phyloP scores from a whole-genome alignment of 352 stramenopile genomes.

The Pythium phragmitis region DNA sequence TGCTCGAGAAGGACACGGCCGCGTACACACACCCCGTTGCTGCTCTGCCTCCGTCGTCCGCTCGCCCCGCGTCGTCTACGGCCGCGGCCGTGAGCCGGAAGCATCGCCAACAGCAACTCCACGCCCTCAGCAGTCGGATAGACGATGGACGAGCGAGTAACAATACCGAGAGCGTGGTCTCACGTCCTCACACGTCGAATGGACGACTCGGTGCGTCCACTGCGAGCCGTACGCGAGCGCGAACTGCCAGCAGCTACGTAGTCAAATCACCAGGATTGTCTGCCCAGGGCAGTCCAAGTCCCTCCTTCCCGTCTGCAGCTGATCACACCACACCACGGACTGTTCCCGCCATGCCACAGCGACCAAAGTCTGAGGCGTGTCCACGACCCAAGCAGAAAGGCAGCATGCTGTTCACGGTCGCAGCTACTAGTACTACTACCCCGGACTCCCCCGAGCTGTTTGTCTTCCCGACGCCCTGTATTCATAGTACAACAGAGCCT shows the following conservation, averaged over 20 bases:
- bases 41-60: neutral
- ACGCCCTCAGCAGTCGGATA: conserved; percentile 19
- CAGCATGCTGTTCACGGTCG: conserved; percentile 11
- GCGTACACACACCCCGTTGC: neutral
- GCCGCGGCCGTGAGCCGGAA: conserved; percentile 37
- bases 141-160: neutral
- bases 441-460: conserved; percentile 7
- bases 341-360: neutral
- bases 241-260: neutral
- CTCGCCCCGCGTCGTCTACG: conserved; percentile 35
- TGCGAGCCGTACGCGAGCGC: neutral
- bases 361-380: conserved; percentile 13
- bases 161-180: neutral
- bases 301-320: neutral
- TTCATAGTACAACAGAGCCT: neutral
- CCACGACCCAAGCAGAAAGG: neutral
- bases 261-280: neutral
- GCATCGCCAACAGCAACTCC: conserved; percentile 48
- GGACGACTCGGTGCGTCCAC: conserved; percentile 6
- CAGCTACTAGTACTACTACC: neutral
- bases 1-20: conserved; percentile 41
- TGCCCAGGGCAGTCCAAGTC: neutral
- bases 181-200: conserved; percentile 29
- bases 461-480: conserved; percentile 3
- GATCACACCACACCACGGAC: neutral